Evolutionary conservation across 2,329 filamentous ascomycete genomes (phyloP).

Genomic region (Periglandula ipomoeae): DNA sequence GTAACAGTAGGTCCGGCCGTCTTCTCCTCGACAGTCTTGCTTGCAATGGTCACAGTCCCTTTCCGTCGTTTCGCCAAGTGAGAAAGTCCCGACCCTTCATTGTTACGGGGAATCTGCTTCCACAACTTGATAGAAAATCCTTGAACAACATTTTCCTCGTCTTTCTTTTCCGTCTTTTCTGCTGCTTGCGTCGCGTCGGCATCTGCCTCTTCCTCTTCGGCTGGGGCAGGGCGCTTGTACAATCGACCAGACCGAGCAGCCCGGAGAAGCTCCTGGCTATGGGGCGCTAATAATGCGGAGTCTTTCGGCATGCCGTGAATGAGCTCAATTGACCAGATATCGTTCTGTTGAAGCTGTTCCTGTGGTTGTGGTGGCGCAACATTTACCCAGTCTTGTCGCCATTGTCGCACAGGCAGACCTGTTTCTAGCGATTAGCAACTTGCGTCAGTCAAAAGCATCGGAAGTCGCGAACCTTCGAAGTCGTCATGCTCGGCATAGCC

Average conservation of each 20-base stretch:
- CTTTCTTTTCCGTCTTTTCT: slow-evolving; percentile 51
- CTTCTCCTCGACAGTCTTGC: slow-evolving; percentile 38
- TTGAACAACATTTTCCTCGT: slow-evolving; percentile 47
- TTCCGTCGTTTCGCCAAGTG: slow-evolving; percentile 54
- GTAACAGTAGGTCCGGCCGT: slow-evolving; percentile 50
- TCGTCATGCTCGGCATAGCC: slow-evolving; percentile 52
- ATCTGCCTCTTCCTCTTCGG: slow-evolving; percentile 51
- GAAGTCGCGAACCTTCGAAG: slow-evolving; percentile 40
- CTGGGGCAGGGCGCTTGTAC: slow-evolving; percentile 60
- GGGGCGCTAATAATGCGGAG: slow-evolving; percentile 63
- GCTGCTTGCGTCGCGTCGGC: slow-evolving; percentile 29
- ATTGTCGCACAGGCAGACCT: slow-evolving; percentile 85
- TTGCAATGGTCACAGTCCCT: slow-evolving; percentile 47
- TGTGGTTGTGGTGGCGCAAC: slow-evolving; percentile 57
- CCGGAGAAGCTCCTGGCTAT: slow-evolving; percentile 74
- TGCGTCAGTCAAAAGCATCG: not conserved
- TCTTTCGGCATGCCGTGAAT: slow-evolving; percentile 79
- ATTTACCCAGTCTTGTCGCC: slow-evolving; percentile 63
- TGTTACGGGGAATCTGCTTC: slow-evolving; percentile 52
- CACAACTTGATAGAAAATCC: slow-evolving; percentile 50
- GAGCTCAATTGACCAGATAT: slow-evolving; percentile 66
- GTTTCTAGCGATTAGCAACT: slow-evolving; percentile 23
- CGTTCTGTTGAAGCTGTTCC: slow-evolving; percentile 54
- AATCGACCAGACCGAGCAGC: slow-evolving; percentile 69
- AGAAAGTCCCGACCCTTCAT: slow-evolving; percentile 42